These are phyloP conservation scores for Novymonas esmeraldas DNA, from an alignment of 208 protist genomes.

Conservation along the genomic window DNA sequence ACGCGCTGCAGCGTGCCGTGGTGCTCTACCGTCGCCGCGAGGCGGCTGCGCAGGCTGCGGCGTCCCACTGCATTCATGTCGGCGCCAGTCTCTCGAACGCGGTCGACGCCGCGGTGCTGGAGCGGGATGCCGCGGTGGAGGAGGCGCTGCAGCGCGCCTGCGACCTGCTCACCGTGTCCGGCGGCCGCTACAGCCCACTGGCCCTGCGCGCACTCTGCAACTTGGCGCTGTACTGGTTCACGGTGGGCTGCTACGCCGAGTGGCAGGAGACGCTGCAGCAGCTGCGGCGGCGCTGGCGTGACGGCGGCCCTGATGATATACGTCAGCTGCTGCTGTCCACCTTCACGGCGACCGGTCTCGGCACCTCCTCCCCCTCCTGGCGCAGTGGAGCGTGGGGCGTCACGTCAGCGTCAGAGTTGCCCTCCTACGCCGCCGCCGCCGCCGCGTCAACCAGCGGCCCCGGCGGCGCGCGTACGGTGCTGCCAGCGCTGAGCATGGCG, in stretches of 20 bases:
- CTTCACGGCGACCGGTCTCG: not conserved
- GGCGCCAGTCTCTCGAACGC: not conserved
- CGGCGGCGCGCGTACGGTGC: not conserved
- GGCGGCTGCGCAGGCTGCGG: not conserved
- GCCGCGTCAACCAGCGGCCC: not conserved
- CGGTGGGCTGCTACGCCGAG: constrained; percentile 27
- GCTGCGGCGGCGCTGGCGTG: constrained; percentile 25
- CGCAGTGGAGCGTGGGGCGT: not conserved
- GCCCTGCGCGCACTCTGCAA: constrained; percentile 37
- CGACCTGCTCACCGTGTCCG: constrained; percentile 21
- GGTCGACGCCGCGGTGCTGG: constrained; percentile 1
- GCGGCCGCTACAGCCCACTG: constrained; percentile 18
- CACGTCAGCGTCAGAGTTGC: not conserved
- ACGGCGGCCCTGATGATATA: constrained; percentile 37
- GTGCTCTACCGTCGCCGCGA: constrained; percentile 27
- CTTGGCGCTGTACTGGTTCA: constrained; percentile 40
- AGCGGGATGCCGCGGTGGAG: constrained; percentile 14
- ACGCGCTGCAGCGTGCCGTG: constrained; percentile 38
- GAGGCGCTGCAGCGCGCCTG: constrained; percentile 19
- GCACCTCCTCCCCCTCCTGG: not conserved
- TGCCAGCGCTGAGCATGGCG: not conserved
- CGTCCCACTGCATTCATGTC: not conserved
- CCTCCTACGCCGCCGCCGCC: not conserved
- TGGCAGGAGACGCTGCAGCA: constrained; percentile 35
- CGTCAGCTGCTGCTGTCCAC: constrained; percentile 20